Evolutionary conservation across 768 basidiomycete genomes (phyloP), one percentile per base, ranked within the genome.

Genomic region (Dictyophora rubrovolvata): DNA sequence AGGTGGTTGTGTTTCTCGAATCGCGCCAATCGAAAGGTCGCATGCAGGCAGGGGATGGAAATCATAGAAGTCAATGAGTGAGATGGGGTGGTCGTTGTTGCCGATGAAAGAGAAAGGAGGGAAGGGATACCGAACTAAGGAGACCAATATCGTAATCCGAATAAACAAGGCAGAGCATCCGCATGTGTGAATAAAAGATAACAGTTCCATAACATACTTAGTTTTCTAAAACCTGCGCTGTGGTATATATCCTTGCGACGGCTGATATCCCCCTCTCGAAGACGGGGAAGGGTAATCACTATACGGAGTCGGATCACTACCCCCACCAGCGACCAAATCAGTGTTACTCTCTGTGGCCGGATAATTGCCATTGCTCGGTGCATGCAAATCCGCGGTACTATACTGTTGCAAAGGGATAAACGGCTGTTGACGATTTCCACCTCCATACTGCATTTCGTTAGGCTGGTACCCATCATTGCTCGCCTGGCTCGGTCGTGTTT

Each of bases 401-500:
- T 78, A 79, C 67, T 84, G 84, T 63, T 81, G 79, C 65, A 89
- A 69, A n/a, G 87, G 86, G 54, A 85, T 73, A 65, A 88, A 87
- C 36, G 85, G 79, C 20, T 59, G 48, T 16, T 48, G 48, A 42
- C 42, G 42, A n/a, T 17, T 51, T 14, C 55, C 54, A 7, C 62
- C 83, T 84, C 65, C 84, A 82, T 72, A 85, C 81, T 62, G 84
- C 83, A 71, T 70, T 70, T 46, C 82, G 72, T 64, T 57, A 69
- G 75, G 23, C 70, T 64, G 49, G 62, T 63, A 61, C 60, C 70
- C 22, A 66, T 68, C 23, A 66, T 66, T 48, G 60, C 65, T 47
- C 65, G 69, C 22, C 71, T 72, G 17, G 66, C 70, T 17, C 58
- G 65, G n/a, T 63, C 64, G 58, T 67, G 60, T 65, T 56, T 61